Conservation (phyloP, 805 yeast species). For the Ogataea degrootiae region DNA sequence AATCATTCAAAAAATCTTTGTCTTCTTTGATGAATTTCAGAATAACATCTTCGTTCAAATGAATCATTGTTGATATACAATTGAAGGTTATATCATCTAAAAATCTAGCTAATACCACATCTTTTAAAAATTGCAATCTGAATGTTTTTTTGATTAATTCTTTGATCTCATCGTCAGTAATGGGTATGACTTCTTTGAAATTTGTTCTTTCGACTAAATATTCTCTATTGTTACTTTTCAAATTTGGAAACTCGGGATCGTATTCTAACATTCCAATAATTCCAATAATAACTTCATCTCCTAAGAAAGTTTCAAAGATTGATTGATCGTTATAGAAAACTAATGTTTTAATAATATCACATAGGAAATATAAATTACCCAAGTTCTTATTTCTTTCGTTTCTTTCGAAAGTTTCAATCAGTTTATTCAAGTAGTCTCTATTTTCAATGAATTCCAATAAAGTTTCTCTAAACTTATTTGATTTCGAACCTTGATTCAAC, state of each 20-base stretch:
- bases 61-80: conserved; percentile 62
- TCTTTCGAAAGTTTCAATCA: conserved; percentile 48
- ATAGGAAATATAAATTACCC: conserved; percentile 56
- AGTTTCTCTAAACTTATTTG: conserved; percentile 58
- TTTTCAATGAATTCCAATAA: conserved; percentile 53
- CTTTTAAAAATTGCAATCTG: conserved; percentile 75
- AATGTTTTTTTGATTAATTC: conserved; percentile 68
- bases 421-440: conserved; percentile 44
- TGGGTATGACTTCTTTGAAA: conserved; percentile 70
- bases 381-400: conserved; percentile 54
- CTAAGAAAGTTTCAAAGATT: conserved; percentile 53
- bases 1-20: conserved; percentile 45
- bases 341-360: conserved; percentile 68
- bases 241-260: conserved; percentile 79
- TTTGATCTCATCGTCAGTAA: conserved; percentile 44
- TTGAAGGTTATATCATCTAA: conserved; percentile 77
- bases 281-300: conserved; percentile 49
- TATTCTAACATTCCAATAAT: conserved; percentile 81
- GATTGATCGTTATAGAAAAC: conserved; percentile 67
- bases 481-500: conserved; percentile 55
- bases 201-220: conserved; percentile 52
- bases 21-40: conserved; percentile 53
- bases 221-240: conserved; percentile 75
- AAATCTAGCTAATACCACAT: conserved; percentile 76
- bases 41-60: conserved; percentile 63